A percentile compares a stretch with the other conserved stretches of the same genome.
These are phyloP conservation scores for Dictyostelium brefeldianum DNA, from an alignment of 78 protist genomes.

Conservation along the genomic window DNA sequence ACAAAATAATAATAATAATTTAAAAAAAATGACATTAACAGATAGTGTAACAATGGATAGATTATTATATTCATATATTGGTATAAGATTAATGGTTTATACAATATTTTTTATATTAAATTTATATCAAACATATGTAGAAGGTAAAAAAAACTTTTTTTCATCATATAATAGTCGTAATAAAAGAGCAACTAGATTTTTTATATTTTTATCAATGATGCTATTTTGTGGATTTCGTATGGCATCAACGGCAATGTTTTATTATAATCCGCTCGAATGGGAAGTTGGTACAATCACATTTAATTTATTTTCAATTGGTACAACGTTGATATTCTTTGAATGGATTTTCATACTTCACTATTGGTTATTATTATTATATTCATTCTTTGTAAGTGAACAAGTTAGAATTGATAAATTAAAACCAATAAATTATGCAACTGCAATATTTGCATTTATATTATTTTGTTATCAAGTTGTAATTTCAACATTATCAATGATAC, in stretches of 20 bases:
- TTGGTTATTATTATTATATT: constrained; percentile 16
- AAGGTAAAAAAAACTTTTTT: no score
- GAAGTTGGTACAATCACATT: not conserved
- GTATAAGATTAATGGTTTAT: no score
- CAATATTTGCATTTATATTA: not conserved
- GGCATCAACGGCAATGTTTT: not conserved
- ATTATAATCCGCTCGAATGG: not conserved
- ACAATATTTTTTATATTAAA: no score
- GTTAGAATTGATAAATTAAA: not conserved
- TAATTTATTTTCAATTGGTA: not conserved
- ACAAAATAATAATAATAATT: no score
- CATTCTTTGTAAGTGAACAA: constrained; percentile 33
- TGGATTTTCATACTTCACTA: not conserved
- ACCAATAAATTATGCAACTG: not conserved
- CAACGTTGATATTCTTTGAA: not conserved
- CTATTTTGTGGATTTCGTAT: not conserved
- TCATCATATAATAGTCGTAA: not conserved
- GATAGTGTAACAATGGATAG: no score
- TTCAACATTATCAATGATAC: not conserved
- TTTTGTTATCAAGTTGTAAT: not conserved
- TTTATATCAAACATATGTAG: no score
- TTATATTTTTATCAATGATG: not conserved
- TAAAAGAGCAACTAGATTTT: not conserved
- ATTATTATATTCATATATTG: no score
- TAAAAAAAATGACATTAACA: no score